phyloP scores from a whole-genome alignment of 2,329 filamentous ascomycete species.

The Basipetospora chlamydospora region DNA sequence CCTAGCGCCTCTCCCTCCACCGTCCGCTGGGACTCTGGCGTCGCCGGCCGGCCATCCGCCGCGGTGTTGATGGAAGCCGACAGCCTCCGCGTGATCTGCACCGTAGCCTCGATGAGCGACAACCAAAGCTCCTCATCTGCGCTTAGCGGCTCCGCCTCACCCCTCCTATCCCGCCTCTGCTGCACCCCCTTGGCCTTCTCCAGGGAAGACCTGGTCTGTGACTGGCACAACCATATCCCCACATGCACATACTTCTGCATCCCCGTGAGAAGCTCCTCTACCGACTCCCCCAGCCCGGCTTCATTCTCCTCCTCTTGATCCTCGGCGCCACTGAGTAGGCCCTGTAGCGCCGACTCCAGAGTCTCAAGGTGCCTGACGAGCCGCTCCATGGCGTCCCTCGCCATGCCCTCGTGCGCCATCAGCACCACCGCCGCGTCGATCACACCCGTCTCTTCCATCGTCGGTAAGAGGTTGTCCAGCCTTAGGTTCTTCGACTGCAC shows the following conservation, averaged over 20 bases:
- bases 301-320: slow-evolving; percentile 43
- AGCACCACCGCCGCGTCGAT: slow-evolving; percentile 87
- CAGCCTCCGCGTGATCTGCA: slow-evolving; percentile 49
- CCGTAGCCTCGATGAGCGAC: slow-evolving; percentile 43
- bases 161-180: slow-evolving; percentile 33
- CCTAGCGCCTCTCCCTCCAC: slow-evolving; percentile 24
- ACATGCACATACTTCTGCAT: slow-evolving; percentile 84
- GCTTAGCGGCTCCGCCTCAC: slow-evolving; percentile 26
- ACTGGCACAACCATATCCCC: slow-evolving; percentile 89
- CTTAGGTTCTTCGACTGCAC: slow-evolving; percentile 65
- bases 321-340: slow-evolving; percentile 49
- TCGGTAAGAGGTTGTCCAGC: slow-evolving; percentile 67
- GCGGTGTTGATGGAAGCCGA: slow-evolving; percentile 36
- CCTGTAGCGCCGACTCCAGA: slow-evolving; percentile 63
- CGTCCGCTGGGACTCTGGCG: slow-evolving; percentile 9
- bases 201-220: slow-evolving; percentile 61
- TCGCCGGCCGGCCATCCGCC: slow-evolving; percentile 8
- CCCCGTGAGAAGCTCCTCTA: slow-evolving; percentile 59
- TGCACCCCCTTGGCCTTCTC: slow-evolving; percentile 29
- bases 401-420: slow-evolving; percentile 76
- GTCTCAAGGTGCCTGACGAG: slow-evolving; percentile 69
- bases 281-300: slow-evolving; percentile 42
- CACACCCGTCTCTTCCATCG: slow-evolving; percentile 78
- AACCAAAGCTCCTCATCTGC: slow-evolving; percentile 45
- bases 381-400: slow-evolving; percentile 69